A percentile compares a stretch with the other conserved stretches of the same genome.
Conservation (phyloP, 108 stramenopile genomes). For the Cylindrotheca fusiformis region DNA sequence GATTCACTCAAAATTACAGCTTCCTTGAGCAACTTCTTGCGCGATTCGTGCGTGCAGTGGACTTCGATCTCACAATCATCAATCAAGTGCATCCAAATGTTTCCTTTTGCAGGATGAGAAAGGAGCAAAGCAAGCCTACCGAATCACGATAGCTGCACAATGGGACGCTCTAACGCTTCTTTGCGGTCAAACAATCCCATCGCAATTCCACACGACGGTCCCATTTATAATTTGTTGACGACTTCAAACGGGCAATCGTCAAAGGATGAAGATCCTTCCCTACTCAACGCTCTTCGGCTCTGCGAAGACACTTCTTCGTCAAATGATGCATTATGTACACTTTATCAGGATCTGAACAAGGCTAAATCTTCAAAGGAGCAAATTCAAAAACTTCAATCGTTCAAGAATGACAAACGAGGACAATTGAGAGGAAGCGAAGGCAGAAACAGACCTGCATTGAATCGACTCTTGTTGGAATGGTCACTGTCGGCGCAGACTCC, state of each 20-base stretch:
- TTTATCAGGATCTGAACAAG: constrained; percentile 2
- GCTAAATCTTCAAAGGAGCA: constrained; percentile 18
- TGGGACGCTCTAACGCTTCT: constrained; percentile 15
- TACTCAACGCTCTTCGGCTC: background rate
- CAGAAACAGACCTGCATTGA: constrained; percentile 13
- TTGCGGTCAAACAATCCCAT: constrained; percentile 24
- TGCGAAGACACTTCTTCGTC: background rate
- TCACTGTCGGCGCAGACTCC: constrained; percentile 34
- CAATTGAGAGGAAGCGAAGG: background rate
- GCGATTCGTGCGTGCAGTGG: background rate
- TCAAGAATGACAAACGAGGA: constrained; percentile 8
- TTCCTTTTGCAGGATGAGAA: no score
- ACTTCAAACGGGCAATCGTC: background rate
- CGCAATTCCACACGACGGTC: constrained; percentile 44
- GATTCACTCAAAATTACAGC: no score
- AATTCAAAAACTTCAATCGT: constrained; percentile 26
- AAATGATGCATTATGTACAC: no score
- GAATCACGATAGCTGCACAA: no score
- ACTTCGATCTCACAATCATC: no score
- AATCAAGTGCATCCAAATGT: no score
- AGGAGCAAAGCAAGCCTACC: no score
- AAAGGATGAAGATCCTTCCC: constrained; percentile 1
- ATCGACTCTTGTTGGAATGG: constrained; percentile 57
- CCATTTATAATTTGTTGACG: constrained; percentile 10
- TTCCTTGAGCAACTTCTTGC: no score